Evolutionary conservation across 2,329 filamentous ascomycete genomes (phyloP).

Genomic region (Colletotrichum incanum): DNA sequence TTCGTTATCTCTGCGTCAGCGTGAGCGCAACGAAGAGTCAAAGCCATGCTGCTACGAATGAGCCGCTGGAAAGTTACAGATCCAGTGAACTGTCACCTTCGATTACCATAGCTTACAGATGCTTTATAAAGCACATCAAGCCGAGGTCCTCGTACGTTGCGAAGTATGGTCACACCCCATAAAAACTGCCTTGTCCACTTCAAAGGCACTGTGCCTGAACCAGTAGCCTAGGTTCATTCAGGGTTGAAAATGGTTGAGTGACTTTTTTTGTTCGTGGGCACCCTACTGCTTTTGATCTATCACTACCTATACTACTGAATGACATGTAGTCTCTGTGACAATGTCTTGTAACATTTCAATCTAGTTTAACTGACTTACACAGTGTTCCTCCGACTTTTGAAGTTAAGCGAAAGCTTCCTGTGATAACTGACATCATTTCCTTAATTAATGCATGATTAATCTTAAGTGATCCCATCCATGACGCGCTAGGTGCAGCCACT

Average conservation of each 20-base stretch:
- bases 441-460: too few species aligned
- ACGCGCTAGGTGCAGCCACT: too few species aligned
- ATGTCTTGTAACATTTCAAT: too few species aligned
- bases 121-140: too few species aligned
- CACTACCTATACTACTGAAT: background rate
- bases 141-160: background rate
- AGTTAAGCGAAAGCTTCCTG: too few species aligned
- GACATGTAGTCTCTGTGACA: background rate
- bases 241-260: fast-evolving
- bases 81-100: background rate
- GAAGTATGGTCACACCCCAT: background rate
- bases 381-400: too few species aligned
- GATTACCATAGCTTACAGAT: background rate
- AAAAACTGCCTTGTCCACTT: background rate
- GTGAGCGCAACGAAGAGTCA: background rate
- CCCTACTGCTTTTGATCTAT: background rate
- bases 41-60: background rate
- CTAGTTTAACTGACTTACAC: too few species aligned
- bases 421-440: too few species aligned
- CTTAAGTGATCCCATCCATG: too few species aligned
- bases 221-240: background rate
- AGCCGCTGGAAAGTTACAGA: background rate
- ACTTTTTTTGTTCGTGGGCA: too few species aligned
- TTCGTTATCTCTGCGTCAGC: background rate
- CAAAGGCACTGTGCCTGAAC: too few species aligned